Evolutionary conservation across 805 yeast species (phyloP).

Genomic region (Yarrowia sp.): DNA sequence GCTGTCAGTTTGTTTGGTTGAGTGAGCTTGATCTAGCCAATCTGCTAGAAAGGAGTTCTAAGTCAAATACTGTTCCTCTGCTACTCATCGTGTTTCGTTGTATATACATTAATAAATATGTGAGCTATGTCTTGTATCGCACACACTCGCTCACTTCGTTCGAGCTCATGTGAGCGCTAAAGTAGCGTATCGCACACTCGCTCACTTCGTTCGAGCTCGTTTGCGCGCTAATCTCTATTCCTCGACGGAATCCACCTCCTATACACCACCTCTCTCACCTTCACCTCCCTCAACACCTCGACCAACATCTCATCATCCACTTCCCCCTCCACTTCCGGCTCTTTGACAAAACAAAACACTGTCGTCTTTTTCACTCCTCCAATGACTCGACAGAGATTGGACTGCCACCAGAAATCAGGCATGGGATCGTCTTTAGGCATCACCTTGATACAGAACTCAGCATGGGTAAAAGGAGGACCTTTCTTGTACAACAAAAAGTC

Average conservation of each 20-base stretch:
- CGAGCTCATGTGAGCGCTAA: conserved; percentile 36
- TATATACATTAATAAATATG: background rate
- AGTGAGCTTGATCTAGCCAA: too few relatives aligned
- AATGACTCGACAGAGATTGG: conserved; percentile 73
- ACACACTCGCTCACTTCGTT: background rate
- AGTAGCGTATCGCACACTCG: too few relatives aligned
- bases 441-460: conserved; percentile 72
- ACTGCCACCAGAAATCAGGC: conserved; percentile 58
- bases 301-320: conserved; percentile 32
- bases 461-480: conserved; percentile 96
- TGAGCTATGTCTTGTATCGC: too few relatives aligned
- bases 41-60: too few relatives aligned
- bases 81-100: too few relatives aligned
- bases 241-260: conserved; percentile 84
- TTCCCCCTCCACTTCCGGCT: conserved; percentile 42
- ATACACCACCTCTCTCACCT: conserved; percentile 64
- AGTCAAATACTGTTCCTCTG: too few relatives aligned
- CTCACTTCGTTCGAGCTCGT: background rate
- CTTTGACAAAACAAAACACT: conserved; percentile 63
- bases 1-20: too few relatives aligned
- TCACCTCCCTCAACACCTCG: conserved; percentile 44
- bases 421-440: conserved; percentile 41
- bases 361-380: conserved; percentile 83
- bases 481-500: conserved; percentile 77
- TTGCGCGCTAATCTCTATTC: conserved; percentile 59